Evolutionary conservation across 208 protist species (phyloP).

Genomic region (Leishmania turanica): DNA sequence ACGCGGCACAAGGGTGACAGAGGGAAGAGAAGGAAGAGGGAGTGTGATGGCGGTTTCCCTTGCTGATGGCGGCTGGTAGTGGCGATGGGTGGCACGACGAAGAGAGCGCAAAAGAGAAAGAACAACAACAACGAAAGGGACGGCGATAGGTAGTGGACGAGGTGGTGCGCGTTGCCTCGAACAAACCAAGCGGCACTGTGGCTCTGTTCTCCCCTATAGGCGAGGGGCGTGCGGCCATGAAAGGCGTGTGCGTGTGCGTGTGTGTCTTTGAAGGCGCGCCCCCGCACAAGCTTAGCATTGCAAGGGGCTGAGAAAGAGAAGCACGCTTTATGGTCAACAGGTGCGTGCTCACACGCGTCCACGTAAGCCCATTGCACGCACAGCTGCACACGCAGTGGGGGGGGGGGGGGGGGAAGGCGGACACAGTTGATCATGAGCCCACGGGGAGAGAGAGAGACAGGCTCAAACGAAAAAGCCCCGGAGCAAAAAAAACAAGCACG

Average conservation of each 20-base stretch:
- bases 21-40: not conserved
- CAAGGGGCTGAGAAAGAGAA: not conserved
- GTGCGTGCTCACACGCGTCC: not conserved
- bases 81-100: not conserved
- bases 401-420: not conserved
- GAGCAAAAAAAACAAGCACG: not conserved
- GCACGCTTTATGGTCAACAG: not conserved
- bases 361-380: not conserved
- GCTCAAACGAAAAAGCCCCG: not conserved
- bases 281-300: not conserved
- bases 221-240: not conserved
- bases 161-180: not conserved
- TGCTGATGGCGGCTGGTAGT: not conserved
- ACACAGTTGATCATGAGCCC: not conserved
- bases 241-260: conserved; percentile 1
- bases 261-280: not conserved
- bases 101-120: not conserved
- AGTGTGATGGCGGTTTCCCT: not conserved
- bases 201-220: not conserved
- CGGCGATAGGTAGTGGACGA: not conserved
- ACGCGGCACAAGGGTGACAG: not conserved
- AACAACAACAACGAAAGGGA: not conserved
- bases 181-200: not conserved
- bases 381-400: not conserved
- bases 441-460: not conserved